Evolutionary conservation across 139 green algal genomes (phyloP), one percentile per base, ranked within the genome.

Genomic region (Chlamydomonas asymmetrica): DNA sequence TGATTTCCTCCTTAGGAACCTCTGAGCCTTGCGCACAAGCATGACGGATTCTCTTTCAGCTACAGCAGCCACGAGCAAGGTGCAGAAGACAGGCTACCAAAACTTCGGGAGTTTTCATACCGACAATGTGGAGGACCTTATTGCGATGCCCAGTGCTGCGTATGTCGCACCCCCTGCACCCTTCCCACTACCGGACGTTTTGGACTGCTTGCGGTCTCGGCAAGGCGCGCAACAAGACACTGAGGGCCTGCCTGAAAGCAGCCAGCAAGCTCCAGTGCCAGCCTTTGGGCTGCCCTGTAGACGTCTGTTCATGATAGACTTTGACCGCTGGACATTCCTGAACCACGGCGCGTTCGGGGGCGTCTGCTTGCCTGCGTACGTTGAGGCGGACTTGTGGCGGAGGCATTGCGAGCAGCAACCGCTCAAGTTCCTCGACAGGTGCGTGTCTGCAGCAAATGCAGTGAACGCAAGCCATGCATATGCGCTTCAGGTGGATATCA

Each of bases 331-430:
- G 76, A 90, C 81, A 0, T 91, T 92, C 31, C 32, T 93, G 4
- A 93, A 92, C 52, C 87, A 92, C 66, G 89, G 89, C 0, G 89
- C 89, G 1, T 93, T 93, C 74, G 89, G 89, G 0, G 85, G 38
- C 3, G 84, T 85, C 1, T 84, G 81, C 43, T 27, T 52, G 8
- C 49, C 71, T 18, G 89, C 80, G 3, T 70, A 82, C 25, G 45
- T 62, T 23, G 83, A 86, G 54, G 84, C 88, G 0, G 73, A 81
- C 23, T 57, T 32, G 16, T 93, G 89, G 89, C 78, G 88, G 8
- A 50, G 66, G 65, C 80, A 90, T 57, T 92, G 87, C 56, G 89
- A 93, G 61, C 29, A 23, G 8, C 89, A 93, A 75, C 89, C 89
- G 7, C 82, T 93, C 25, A 43, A 34, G 1, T 92, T 92, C 73